Evolutionary conservation across 164 flowering plant species (phyloP).

Genomic region (Berberis vulgaris): DNA sequence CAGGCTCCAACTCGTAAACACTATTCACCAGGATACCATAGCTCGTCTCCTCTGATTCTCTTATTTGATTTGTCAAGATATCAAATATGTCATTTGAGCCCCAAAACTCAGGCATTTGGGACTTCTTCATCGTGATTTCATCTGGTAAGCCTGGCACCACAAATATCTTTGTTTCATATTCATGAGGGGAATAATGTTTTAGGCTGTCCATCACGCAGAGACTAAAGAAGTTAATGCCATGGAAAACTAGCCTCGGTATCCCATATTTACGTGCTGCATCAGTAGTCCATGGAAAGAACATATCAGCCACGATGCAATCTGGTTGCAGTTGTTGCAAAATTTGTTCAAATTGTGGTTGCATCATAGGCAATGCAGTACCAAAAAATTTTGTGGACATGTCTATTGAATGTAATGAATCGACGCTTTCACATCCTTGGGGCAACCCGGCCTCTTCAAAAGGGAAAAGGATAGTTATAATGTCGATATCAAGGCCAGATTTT

Average conservation of each 20-base stretch:
- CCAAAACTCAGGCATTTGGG: not conserved
- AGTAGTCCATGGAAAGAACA: not conserved
- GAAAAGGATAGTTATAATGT: not conserved
- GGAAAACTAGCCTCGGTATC: not conserved
- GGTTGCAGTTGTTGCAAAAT: not conserved
- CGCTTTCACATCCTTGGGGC: not conserved
- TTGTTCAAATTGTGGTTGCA: not conserved
- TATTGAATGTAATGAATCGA: not conserved
- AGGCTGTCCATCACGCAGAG: not conserved
- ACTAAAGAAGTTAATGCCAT: not conserved
- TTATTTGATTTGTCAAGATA: not conserved
- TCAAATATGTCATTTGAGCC: not conserved
- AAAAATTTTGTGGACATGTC: not conserved
- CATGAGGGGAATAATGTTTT: not conserved
- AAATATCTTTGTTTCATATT: not conserved
- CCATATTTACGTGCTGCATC: not conserved
- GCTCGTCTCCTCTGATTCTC: conserved; percentile 15
- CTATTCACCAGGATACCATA: conserved; percentile 33
- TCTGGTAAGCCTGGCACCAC: not conserved
- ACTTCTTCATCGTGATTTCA: not conserved
- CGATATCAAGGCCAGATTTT: not conserved
- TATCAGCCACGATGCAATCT: not conserved
- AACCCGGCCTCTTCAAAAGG: not conserved
- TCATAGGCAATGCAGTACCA: not conserved
- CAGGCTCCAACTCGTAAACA: conserved; percentile 40